Evolutionary conservation across 495 filamentous ascomycete species (phyloP), one percentile per base, ranked within the genome.

Genomic region (Platismatia glauca): DNA sequence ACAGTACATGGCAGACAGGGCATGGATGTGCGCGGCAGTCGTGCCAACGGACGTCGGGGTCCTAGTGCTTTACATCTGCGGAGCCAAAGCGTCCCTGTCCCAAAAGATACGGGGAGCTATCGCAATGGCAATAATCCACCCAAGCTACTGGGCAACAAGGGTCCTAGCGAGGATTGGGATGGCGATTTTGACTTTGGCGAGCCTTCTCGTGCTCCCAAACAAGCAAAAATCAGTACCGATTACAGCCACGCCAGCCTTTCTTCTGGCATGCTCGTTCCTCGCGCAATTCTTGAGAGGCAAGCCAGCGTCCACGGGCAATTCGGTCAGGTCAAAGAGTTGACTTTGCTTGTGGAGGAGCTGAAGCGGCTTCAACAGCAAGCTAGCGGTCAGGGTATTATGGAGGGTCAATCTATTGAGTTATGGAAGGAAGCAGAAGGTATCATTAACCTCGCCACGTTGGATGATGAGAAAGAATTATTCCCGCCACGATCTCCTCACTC

Each of bases 1-100:
- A 96, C 91, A 15, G 89, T 95, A 46, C 92, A 97, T 76, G 91
- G 89, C 4, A 97, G 95, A 74, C 90, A 96, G 72, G 81, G 85
- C 68, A 77, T 80, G 57, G 83, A 90, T 64, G 70, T 79, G 57
- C 80, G 90, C 71, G 89, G 87, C 55, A 91, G 89, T 66, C 86
- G 90, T 58, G 75, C 85, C 33, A 76, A 83, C 34, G 89, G 82
- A 65, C 88, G 93, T 52, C 88, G 91, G 66, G 84, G 83, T 20
- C 87, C 90, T 38, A 89, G 79, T 65, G 83, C 86, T 2, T 76
- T 90, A 29, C 94, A 97, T 71, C 79, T 95, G 53, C 86, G 94
- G 55, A 97, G 94, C 69, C 91, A 96, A 69, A 98, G 94, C 72
- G 91, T 98, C n/a, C 94, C 94, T 0, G 82, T 94, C 20, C 85